These are phyloP conservation scores for Amylostereum chailletii DNA, from an alignment of 1,284 basidiomycete genomes.

Conservation along the genomic window DNA sequence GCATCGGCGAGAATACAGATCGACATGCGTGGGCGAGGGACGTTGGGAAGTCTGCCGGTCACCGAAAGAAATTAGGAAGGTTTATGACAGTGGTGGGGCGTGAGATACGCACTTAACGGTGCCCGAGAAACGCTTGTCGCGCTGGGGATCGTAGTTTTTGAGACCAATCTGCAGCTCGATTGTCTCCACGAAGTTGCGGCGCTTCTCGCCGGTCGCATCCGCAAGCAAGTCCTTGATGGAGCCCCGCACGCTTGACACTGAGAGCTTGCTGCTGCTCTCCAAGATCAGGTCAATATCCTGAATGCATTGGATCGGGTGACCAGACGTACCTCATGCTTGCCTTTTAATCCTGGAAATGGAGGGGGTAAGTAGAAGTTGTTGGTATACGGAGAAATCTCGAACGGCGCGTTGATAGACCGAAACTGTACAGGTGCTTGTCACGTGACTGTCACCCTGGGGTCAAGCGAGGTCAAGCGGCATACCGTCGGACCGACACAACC, in stretches of 20 bases:
- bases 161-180: constrained; percentile 95
- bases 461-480: too few species aligned
- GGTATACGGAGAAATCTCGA: too few species aligned
- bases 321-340: constrained; percentile 14
- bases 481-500: too few species aligned
- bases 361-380: too few species aligned
- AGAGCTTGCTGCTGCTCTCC: constrained; percentile 58
- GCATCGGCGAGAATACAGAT: constrained; percentile 99
- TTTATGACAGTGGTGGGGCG: neutral
- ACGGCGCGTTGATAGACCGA: too few species aligned
- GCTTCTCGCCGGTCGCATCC: constrained; percentile 75
- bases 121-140: constrained; percentile 96
- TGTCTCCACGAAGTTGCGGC: constrained; percentile 87
- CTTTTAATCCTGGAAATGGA: constrained; percentile 1
- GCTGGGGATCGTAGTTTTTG: constrained; percentile 97
- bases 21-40: constrained; percentile 98
- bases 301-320: neutral
- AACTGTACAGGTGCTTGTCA: too few species aligned
- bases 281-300: neutral
- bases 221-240: constrained; percentile 82
- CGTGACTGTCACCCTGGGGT: too few species aligned
- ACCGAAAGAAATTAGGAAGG: neutral
- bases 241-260: constrained; percentile 98
- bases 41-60: constrained; percentile 76
- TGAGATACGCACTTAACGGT: constrained; percentile 72